A percentile compares a stretch with the other conserved stretches of the same genome.
Evolutionary conservation across 2,329 filamentous ascomycete species (phyloP).

Genomic region (Hypoxylon sp.): DNA sequence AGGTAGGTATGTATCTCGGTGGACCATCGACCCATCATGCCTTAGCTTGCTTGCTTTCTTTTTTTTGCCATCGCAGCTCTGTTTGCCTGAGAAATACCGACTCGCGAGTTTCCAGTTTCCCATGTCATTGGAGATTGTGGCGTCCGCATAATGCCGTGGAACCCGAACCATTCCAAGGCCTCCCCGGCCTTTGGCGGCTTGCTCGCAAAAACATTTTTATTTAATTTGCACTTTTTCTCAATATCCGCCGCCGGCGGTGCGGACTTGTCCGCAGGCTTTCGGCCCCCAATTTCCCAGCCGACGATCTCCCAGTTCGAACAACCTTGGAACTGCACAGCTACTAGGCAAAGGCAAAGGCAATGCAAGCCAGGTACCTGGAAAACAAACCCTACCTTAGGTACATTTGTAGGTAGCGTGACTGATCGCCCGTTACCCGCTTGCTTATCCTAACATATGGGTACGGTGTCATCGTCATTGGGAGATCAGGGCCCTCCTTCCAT

Average conservation of each 20-base stretch:
- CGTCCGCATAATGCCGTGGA: conserved; percentile 37
- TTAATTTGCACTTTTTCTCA: not conserved
- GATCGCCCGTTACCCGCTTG: conserved; percentile 31
- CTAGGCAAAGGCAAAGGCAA: no score
- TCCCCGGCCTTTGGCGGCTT: conserved; percentile 23
- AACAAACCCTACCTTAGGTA: not conserved
- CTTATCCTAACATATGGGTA: conserved; percentile 28
- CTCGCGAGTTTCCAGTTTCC: conserved; percentile 2
- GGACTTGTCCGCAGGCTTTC: conserved; percentile 33
- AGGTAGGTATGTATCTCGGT: no score
- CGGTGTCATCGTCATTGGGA: conserved; percentile 28
- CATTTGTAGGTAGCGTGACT: not conserved
- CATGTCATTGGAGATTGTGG: conserved; percentile 26
- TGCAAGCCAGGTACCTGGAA: conserved; percentile 30
- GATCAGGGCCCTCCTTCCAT: not conserved
- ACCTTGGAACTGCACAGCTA: no score
- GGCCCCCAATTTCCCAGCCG: not conserved
- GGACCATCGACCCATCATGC: not conserved
- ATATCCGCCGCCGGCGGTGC: conserved; percentile 14
- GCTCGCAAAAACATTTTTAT: not conserved
- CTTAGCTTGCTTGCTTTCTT: not conserved
- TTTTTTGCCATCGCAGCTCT: not conserved
- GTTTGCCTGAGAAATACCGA: not conserved
- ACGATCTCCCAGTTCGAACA: conserved; percentile 17
- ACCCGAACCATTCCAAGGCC: conserved; percentile 12